These are phyloP conservation scores for Ulmus americana DNA, from an alignment of 331 rosid genomes.

Conservation along the genomic window DNA sequence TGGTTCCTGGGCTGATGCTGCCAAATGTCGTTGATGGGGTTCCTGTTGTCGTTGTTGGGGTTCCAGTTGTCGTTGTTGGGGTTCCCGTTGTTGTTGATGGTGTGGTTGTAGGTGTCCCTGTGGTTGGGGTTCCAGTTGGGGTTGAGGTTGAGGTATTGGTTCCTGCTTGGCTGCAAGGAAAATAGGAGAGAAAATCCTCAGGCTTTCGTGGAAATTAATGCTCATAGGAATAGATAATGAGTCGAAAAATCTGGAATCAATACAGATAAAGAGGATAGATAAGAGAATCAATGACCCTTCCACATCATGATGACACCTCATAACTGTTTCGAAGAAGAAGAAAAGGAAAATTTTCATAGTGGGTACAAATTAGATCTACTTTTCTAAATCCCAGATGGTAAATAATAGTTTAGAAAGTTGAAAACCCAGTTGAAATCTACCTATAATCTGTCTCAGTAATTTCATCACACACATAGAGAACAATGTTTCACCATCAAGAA, in stretches of 20 bases:
- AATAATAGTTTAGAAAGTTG: neutral
- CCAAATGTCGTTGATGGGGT: slow-evolving; percentile 8
- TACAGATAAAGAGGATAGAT: no score
- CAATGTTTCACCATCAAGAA: slow-evolving; percentile 1
- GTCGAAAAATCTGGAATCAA: no score
- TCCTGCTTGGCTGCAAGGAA: slow-evolving; percentile 41
- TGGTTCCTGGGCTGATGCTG: slow-evolving; percentile 12
- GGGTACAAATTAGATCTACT: slow-evolving; percentile 15
- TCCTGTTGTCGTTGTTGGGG: slow-evolving; percentile 34
- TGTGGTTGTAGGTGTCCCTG: slow-evolving; percentile 32
- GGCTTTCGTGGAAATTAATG: neutral
- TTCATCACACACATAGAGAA: neutral
- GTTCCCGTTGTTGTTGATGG: slow-evolving; percentile 21
- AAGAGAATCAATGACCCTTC: neutral
- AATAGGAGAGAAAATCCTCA: neutral
- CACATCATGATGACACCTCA: slow-evolving; percentile 22
- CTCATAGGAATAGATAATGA: no score
- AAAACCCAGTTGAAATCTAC: slow-evolving; percentile 1
- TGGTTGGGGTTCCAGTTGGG: slow-evolving; percentile 3
- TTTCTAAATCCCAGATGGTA: neutral
- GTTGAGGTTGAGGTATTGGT: slow-evolving; percentile 2
- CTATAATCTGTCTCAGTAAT: neutral
- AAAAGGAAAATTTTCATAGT: neutral
- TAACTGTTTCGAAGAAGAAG: neutral
- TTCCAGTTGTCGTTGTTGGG: slow-evolving; percentile 17